Evolutionary conservation across 2,329 filamentous ascomycete genomes (phyloP), one percentile per base, ranked within the genome.

Genomic region (Penicillium paneum): DNA sequence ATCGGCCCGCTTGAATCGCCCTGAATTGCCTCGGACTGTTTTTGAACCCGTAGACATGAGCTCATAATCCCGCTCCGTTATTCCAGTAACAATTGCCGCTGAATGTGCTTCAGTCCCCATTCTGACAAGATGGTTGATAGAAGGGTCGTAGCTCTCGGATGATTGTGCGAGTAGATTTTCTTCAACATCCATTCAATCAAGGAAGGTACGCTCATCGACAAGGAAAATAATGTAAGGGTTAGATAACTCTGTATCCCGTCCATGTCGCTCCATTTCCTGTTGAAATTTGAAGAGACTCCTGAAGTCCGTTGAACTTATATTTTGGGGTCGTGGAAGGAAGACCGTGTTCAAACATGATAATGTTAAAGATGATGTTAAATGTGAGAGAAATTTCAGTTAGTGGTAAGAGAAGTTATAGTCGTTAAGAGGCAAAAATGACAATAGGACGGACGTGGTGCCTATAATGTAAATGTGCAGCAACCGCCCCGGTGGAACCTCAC

Each of bases 381-480:
- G 6, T 28, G 26, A n/a, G 8, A 8, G 7, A 40, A 41, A 41
- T 29, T 29, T 29, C 10, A 29, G 8, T n/a, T 3, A 5, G 3
- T 24, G 3, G 13, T 26, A 41, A n/a, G 10, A 10, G 21, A 24
- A 24, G 21, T 24, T 24, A 24, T 24, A 24, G 21, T 24, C 21
- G 3, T 21, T 21, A 2, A 21, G 21, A 21, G 3, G 21, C 21
- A 3, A 24, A 24, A 24, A 24, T 24, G 21, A 24, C 21, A 24
- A 2, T 21, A 24, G 21, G 21, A 24, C 5, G 21, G 21, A 28
- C 26, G 2, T 8, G 26, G 26, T 40, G 17, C n/a, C n/a, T 10
- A 21, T 38, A 12, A 56, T 57, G 54, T 17, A 38, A 39, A 28
- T 39, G 29, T 40, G n/a, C 41, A 40, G 49, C 28, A 24, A 46